Evolutionary conservation across 2,329 filamentous ascomycete genomes (phyloP), one percentile per base, ranked within the genome.

Genomic region (Penicillium sclerotiorum): DNA sequence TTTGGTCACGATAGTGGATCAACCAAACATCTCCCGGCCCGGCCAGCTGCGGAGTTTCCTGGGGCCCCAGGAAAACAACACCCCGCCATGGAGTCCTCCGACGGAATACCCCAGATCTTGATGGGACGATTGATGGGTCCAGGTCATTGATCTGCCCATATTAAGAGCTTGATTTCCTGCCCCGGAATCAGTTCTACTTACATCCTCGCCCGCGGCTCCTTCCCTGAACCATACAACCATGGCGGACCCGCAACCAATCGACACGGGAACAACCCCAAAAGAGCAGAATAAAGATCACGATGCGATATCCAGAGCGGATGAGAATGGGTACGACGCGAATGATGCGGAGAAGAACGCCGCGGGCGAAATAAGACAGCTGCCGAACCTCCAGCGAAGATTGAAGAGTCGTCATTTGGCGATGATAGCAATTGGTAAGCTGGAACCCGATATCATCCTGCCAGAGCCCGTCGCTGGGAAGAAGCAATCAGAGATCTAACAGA

Each of bases 401-500:
- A 45, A 45, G 30, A 52, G 50, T 30, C 28, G 50, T 13, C 50
- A 52, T 32, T 12, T 52, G 8, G 35, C 47, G 12, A 52, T 52
- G 50, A 52, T 52, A 23, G 50, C 50, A 18, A 49, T 52, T 30
- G 50, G 50, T 52, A 15, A 38, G 45, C n/a, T 28, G n/a, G n/a
- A n/a, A n/a, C n/a, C n/a, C 6, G 7, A 1, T 5, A 17, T n/a
- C 12, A n/a, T 8, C 2, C 6, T 7, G 9, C 25, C 25, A 28
- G 25, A 13, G 25, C 25, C 25, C 25, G 13, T 3, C 9, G 13
- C 25, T 28, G 25, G 9, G 25, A 28, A 9, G 6, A 13, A 28
- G 33, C 17, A 15, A 8, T 22, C 7, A 4, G 18, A n/a, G 27
- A 12, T 25, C 15, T 30, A n/a, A 22, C 28, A 13, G 1, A 12